Percentiles rank a stretch among this genome's conserved stretches.
These are phyloP conservation scores for Oryza officinalis DNA, from an alignment of 176 grass and related monocot species.

Conservation along the genomic window DNA sequence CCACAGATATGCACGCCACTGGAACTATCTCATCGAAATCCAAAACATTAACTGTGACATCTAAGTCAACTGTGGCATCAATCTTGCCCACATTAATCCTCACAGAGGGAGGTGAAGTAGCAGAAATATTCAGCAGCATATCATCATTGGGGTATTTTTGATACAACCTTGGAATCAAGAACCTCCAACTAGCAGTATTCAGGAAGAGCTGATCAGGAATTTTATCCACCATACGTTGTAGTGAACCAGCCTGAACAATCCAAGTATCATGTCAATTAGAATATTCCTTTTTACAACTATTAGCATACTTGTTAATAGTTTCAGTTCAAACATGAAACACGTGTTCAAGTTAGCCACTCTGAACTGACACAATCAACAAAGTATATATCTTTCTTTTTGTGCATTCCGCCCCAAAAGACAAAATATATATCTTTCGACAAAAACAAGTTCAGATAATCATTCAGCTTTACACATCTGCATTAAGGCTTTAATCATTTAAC, in stretches of 20 bases:
- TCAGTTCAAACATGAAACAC: conserved; percentile 4
- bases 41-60: conserved; percentile 69
- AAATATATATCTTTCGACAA: not conserved
- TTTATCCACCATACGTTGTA: conserved; percentile 75
- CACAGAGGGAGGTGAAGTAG: conserved; percentile 67
- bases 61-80: conserved; percentile 65
- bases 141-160: conserved; percentile 69
- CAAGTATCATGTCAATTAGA: conserved; percentile 24
- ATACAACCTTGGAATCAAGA: conserved; percentile 84
- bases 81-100: conserved; percentile 66
- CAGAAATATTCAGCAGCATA: conserved; percentile 81
- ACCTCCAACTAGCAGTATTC: conserved; percentile 84
- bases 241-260: conserved; percentile 68
- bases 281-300: not conserved
- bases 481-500: not conserved
- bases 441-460: not conserved
- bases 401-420: too few relatives aligned
- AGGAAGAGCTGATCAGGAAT: conserved; percentile 80
- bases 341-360: not conserved
- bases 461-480: not conserved
- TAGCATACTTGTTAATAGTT: not conserved
- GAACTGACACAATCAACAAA: not conserved
- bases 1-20: conserved; percentile 82
- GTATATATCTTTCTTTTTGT: not conserved
- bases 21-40: conserved; percentile 59